Percentiles rank a stretch among this genome's conserved stretches.
phyloP scores from a whole-genome alignment of 768 basidiomycete genomes.

The Obba rivulosa region DNA sequence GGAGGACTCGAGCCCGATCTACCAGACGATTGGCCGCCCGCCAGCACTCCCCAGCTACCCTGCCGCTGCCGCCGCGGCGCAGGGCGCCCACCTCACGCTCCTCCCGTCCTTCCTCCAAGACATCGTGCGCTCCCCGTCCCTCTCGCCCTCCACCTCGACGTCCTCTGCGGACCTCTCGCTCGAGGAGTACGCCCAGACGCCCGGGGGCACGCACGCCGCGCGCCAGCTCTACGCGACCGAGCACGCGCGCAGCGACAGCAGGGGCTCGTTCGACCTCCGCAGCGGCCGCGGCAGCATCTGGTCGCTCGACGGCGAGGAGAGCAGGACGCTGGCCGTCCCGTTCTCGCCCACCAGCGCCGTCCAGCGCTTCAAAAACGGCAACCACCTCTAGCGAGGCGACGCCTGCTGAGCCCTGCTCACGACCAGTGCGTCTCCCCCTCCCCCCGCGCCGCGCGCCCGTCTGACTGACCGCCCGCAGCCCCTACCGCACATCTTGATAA shows the following conservation, averaged over 20 bases:
- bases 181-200: slow-evolving; percentile 39
- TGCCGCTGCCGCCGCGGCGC: slow-evolving; percentile 32
- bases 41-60: slow-evolving; percentile 20
- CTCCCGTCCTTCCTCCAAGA: slow-evolving; percentile 78
- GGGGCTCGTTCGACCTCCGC: slow-evolving; percentile 17
- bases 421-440: no score
- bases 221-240: slow-evolving; percentile 8
- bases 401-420: no score
- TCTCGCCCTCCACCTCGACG: slow-evolving; percentile 45
- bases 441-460: no score
- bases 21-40: slow-evolving; percentile 57
- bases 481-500: no score
- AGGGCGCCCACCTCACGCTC: slow-evolving; percentile 33
- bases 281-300: slow-evolving; percentile 52
- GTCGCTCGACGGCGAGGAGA: slow-evolving; percentile 70
- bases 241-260: neutral
- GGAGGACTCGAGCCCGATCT: slow-evolving; percentile 45
- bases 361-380: neutral
- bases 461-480: no score
- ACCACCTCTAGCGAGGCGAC: no score
- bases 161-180: slow-evolving; percentile 63
- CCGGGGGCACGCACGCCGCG: slow-evolving; percentile 9
- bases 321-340: slow-evolving; percentile 36
- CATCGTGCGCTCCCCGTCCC: slow-evolving; percentile 61
- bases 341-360: neutral